Conservation (phyloP, 192 early-diverging fungal species). For the Pilobolus umbonatus region DNA sequence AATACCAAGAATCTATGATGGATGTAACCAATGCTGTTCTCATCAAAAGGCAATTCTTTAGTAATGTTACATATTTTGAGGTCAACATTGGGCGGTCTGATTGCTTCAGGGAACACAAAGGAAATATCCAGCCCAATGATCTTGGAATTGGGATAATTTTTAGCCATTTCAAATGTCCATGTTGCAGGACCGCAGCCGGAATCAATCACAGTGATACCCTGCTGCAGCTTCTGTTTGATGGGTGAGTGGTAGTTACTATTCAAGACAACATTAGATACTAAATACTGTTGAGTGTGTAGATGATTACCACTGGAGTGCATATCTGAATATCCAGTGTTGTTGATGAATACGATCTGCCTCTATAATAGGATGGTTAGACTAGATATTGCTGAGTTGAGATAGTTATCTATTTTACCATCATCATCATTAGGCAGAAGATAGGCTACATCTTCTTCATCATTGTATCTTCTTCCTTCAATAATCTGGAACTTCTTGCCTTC, state of each 20-base stretch:
- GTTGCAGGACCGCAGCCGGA: constrained; percentile 31
- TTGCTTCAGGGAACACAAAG: constrained; percentile 27
- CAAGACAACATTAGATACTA: background rate
- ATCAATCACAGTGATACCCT: constrained; percentile 24
- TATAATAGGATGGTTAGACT: background rate
- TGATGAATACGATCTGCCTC: constrained; percentile 15
- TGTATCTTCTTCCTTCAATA: constrained; percentile 32
- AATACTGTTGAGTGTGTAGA: background rate
- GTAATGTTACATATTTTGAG: constrained; percentile 19
- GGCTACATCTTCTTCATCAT: constrained; percentile 31
- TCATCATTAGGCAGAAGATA: constrained; percentile 51
- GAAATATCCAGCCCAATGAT: constrained; percentile 48
- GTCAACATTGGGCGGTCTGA: constrained; percentile 21
- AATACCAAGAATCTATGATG: constrained; percentile 24
- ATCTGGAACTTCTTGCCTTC: too few relatives aligned
- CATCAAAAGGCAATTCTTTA: constrained; percentile 23
- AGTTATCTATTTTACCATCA: constrained; percentile 21
- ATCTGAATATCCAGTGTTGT: constrained; percentile 23
- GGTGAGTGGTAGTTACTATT: background rate
- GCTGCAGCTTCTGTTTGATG: background rate
- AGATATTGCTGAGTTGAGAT: background rate
- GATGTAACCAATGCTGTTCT: constrained; percentile 29
- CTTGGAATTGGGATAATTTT: constrained; percentile 37
- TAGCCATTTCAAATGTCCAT: constrained; percentile 45
- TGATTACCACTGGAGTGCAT: constrained; percentile 21